Evolutionary conservation across 495 filamentous ascomycete genomes (phyloP), one percentile per base, ranked within the genome.

Genomic region (Tuber microsphaerosporum): DNA sequence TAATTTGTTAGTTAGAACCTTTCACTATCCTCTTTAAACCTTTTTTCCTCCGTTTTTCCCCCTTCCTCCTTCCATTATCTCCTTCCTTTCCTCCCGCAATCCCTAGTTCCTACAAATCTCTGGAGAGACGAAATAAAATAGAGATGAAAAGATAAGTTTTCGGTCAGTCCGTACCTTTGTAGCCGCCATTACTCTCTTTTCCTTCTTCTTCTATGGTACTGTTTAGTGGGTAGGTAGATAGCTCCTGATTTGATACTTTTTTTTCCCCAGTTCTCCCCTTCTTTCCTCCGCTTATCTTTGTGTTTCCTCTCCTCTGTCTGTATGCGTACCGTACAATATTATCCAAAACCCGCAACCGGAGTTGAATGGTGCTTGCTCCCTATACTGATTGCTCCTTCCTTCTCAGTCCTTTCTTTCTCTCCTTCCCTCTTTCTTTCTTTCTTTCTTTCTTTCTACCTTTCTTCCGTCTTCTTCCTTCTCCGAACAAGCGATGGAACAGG

Each of bases 401-500:
- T 71, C 42, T 39, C 69, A n/a, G 76, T 75, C 73, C 44, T 78
- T 79, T 56, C 12, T 31, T 31, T 31, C n/a, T 65, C 16, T 31
- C 9, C 26, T 31, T 26, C 51, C n/a, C 10, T 56, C 51, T 56
- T 26, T n/a, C 51, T 26, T 56, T 41, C n/a, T 56, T 26, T n/a
- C 51, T 26, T 56, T 41, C n/a, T 31, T 2, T 61, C 42, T 61
- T 16, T n/a, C 12, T 37, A 37, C n/a, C n/a, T 31, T 2, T 61
- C 42, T 61, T 16, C 12, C 12, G 12, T 65, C 56, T 65, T 65
- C 56, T n/a, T 17, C n/a, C 56, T 65, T n/a, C 51, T 61, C n/a
- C 12, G 26, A 65, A 31, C 69, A 79, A 79, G 75, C 75, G 73
- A 75, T 79, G 73, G 46, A 79, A 73, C 70, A 77, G 77, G 65